Conservation (phyloP, 2,329 filamentous ascomycete genomes). For the Monosporascus cannonballus region DNA sequence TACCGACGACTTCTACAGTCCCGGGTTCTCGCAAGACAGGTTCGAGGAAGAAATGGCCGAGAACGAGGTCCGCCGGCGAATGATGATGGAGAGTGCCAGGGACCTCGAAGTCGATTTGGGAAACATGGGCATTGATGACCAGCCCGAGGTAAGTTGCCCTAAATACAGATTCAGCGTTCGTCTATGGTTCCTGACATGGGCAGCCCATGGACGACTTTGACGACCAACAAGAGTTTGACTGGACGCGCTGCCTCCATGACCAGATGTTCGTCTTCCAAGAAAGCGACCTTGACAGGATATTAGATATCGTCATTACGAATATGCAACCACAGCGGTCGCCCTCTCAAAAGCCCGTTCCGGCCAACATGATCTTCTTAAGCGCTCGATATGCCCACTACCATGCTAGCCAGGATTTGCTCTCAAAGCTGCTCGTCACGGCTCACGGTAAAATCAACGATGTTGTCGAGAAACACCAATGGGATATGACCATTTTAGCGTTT, state of each 20-base stretch:
- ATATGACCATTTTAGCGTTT: constrained; percentile 98
- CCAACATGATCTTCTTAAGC: constrained; percentile 93
- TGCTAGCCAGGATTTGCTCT: constrained; percentile 77
- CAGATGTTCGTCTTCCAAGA: constrained; percentile 99
- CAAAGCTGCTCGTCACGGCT: constrained; percentile 72
- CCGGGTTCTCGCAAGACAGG: constrained; percentile 83
- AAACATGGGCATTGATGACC: constrained; percentile 92
- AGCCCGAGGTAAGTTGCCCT: constrained; percentile 65
- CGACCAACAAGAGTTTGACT: constrained; percentile 90
- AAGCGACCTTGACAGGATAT: constrained; percentile 80
- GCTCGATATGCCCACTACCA: constrained; percentile 97
- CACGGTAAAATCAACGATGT: constrained; percentile 97
- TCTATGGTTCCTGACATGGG: constrained; percentile 18
- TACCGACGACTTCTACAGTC: constrained; percentile 86
- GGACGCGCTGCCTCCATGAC: constrained; percentile 89
- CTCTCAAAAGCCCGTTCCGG: constrained; percentile 95
- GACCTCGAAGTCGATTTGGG: constrained; percentile 95
- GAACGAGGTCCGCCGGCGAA: constrained; percentile 87
- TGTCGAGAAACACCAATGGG: constrained; percentile 94
- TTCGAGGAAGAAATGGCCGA: constrained; percentile 98
- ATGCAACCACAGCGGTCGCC: constrained; percentile 96
- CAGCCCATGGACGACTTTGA: constrained; percentile 71
- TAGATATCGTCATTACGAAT: constrained; percentile 93
- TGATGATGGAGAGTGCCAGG: constrained; percentile 99
- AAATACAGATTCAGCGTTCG: constrained; percentile 6